Conservation (phyloP, 2,329 filamentous ascomycete genomes). For the Magnaporthiopsis incrustans region DNA sequence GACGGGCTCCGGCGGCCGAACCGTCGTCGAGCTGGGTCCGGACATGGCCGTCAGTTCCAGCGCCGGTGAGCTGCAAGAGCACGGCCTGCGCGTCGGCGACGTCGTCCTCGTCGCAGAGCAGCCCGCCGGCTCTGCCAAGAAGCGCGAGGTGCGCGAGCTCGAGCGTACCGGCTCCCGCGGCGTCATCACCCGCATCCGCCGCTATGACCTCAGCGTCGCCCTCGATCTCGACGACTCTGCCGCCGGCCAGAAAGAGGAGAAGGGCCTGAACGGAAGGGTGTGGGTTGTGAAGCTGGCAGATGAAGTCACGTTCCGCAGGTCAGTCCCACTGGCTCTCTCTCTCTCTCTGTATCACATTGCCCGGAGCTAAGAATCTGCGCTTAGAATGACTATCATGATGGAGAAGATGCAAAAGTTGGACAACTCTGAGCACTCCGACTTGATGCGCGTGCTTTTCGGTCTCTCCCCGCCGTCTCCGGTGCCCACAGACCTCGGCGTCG, state of each 20-base stretch:
- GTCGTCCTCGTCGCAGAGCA: slow-evolving; percentile 72
- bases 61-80: slow-evolving; percentile 54
- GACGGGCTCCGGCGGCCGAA: slow-evolving; percentile 86
- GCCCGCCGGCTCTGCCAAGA: slow-evolving; percentile 63
- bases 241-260: slow-evolving; percentile 23
- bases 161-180: slow-evolving; percentile 61
- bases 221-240: slow-evolving; percentile 52
- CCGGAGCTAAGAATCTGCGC: not conserved
- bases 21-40: slow-evolving; percentile 67
- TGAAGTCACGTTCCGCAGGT: slow-evolving; percentile 57
- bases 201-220: slow-evolving; percentile 54
- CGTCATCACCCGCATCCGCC: slow-evolving; percentile 59
- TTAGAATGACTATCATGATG: slow-evolving; percentile 57
- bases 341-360: not conserved
- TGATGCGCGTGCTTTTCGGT: slow-evolving; percentile 57
- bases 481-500: slow-evolving; percentile 28
- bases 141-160: slow-evolving; percentile 62
- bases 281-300: slow-evolving; percentile 63
- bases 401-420: slow-evolving; percentile 48
- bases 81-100: slow-evolving; percentile 69
- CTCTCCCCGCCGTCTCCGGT: slow-evolving; percentile 44
- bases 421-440: slow-evolving; percentile 48
- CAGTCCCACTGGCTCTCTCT: slow-evolving; percentile 11
- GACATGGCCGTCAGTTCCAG: slow-evolving; percentile 47
- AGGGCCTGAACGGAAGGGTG: slow-evolving; percentile 37